Conservation (phyloP, 805 yeast genomes). For the Yarrowia sp. region DNA sequence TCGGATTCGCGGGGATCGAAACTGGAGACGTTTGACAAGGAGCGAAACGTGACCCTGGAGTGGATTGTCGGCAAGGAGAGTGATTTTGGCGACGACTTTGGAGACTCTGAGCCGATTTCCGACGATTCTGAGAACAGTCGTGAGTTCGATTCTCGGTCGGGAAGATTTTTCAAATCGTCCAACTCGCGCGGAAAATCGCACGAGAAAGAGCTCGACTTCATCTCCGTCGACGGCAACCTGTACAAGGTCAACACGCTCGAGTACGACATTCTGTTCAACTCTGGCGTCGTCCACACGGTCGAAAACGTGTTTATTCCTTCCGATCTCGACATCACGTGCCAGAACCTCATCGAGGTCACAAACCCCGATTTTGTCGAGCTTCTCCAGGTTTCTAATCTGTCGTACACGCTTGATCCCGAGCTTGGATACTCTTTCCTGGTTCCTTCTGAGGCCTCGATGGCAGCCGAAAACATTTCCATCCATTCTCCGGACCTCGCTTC, state of each 20-base stretch:
- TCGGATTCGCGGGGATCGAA: slow-evolving; percentile 51
- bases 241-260: slow-evolving; percentile 32
- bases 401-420: slow-evolving; percentile 44
- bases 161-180: no score
- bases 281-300: slow-evolving; percentile 82
- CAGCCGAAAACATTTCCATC: slow-evolving; percentile 49
- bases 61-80: no score
- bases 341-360: slow-evolving; percentile 55
- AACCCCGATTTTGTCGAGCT: slow-evolving; percentile 49
- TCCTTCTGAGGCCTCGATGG: slow-evolving; percentile 62
- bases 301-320: slow-evolving; percentile 57
- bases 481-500: slow-evolving; percentile 47
- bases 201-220: no score
- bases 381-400: slow-evolving; percentile 47
- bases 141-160: no score
- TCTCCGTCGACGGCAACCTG: slow-evolving; percentile 26
- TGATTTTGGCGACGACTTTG: no score
- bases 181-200: no score
- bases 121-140: no score
- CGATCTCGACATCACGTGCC: slow-evolving; percentile 50
- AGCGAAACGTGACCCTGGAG: slow-evolving; percentile 29
- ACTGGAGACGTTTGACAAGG: slow-evolving; percentile 34
- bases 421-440: slow-evolving; percentile 61
- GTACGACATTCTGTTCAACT: slow-evolving; percentile 66
- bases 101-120: no score